Evolutionary conservation across 306 rosid genomes (phyloP).

Genomic region (Dalbergia cochinchinensis): DNA sequence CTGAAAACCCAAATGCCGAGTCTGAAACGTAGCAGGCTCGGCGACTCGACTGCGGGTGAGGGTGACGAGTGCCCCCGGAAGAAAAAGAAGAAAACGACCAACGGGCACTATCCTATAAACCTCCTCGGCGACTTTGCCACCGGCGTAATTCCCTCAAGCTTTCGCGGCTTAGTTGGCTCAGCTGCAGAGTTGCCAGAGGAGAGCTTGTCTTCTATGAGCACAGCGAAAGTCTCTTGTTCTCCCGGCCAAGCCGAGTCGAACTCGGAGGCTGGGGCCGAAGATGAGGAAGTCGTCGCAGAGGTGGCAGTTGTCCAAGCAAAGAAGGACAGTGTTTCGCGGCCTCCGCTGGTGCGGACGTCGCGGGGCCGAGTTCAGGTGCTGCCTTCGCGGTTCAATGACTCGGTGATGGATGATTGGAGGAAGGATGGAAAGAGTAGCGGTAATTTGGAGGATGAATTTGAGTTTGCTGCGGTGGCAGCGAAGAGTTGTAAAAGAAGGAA

Average conservation of each 20-base stretch:
- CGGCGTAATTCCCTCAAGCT: conserved; percentile 62
- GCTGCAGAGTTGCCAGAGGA: conserved; percentile 38
- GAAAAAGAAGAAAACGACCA: conserved; percentile 69
- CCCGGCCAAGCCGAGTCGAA: conserved; percentile 51
- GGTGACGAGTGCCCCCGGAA: conserved; percentile 63
- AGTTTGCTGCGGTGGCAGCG: conserved; percentile 46
- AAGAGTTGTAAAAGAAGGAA: neutral
- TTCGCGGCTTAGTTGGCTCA: conserved; percentile 52
- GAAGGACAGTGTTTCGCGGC: conserved; percentile 58
- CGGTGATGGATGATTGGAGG: conserved; percentile 87
- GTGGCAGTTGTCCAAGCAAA: neutral
- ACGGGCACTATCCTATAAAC: conserved; percentile 70
- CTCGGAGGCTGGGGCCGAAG: conserved; percentile 32
- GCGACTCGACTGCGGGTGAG: conserved; percentile 58
- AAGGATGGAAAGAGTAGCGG: conserved; percentile 58
- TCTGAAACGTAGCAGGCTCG: conserved; percentile 71
- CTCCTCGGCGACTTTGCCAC: conserved; percentile 79
- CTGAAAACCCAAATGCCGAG: conserved; percentile 90
- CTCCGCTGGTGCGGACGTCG: conserved; percentile 75
- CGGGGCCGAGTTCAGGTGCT: conserved; percentile 89
- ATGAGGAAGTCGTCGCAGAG: neutral
- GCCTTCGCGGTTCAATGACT: conserved; percentile 86
- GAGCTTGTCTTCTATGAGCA: conserved; percentile 54
- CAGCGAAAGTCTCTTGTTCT: conserved; percentile 55
- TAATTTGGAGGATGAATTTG: conserved; percentile 57